Evolutionary conservation across 306 rosid genomes (phyloP), one percentile per base, ranked within the genome.

Genomic region (Biancaea sappan): DNA sequence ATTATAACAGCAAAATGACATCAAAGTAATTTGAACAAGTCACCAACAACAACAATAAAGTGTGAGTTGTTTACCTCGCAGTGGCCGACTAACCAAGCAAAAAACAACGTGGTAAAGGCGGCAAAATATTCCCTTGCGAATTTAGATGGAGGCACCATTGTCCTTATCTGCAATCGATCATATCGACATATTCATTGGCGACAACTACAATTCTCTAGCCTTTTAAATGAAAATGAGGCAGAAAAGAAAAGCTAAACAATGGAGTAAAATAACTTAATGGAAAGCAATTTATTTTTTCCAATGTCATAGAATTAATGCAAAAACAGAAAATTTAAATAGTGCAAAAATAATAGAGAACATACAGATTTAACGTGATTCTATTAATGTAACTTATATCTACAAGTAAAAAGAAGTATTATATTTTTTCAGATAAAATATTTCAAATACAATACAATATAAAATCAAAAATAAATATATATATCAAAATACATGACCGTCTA

Each of bases 11-110:
- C 56, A 75, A 57, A 46, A 53, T 44, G 25, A 24, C 69, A 16
- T 69, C 34, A 9, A 7, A 65, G 38, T 64, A 65, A 63, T 80
- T 12, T 38, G 43, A 35, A 52, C 28, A 41, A 52, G 58, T 61
- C 26, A 13, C 14, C 11, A 56, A 29, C 53, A 68, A 34, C 46
- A 57, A 68, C 2, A 26, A 15, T 38, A 60, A 0, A 26, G 53
- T 54, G 26, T 73, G 2, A 25, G 41, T 25, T 57, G 59, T 51
- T 76, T 80, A 90, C 99, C 98, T 92, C 90, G 40, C 89, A 95
- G 51, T 89, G 90, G 14, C 99, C 99, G 2, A 95, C 86, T 47
- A 95, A 74, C 99, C 99, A 95, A 69, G 90, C 88, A 78, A 92
- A 95, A 80, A 90, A 92, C 69, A 87, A 40, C 72, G 93, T 85